Conservation (phyloP, 345 rosid genomes). For the Iberis pinnata region DNA sequence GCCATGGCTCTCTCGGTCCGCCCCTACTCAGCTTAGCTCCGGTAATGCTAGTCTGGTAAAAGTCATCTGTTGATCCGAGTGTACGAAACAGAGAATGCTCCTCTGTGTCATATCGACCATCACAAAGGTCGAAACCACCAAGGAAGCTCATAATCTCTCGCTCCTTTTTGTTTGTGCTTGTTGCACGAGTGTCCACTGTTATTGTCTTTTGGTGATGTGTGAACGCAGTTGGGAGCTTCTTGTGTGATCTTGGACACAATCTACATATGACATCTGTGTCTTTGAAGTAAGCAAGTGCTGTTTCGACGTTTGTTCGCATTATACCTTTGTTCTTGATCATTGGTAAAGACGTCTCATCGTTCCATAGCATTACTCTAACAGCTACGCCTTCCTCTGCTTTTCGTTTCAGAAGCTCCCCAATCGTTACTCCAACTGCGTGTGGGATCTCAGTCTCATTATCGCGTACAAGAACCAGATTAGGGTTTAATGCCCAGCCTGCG, state of each 20-base stretch:
- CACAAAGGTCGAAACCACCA: slow-evolving; percentile 79
- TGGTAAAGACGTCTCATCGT: slow-evolving; percentile 72
- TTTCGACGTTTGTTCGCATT: slow-evolving; percentile 66
- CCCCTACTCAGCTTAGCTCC: slow-evolving; percentile 71
- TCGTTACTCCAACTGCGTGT: slow-evolving; percentile 54
- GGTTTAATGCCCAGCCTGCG: slow-evolving; percentile 88
- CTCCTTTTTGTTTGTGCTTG: slow-evolving; percentile 25
- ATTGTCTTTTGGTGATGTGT: slow-evolving; percentile 88
- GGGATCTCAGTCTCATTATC: slow-evolving; percentile 57
- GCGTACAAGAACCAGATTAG: slow-evolving; percentile 64
- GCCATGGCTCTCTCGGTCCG: slow-evolving; percentile 96
- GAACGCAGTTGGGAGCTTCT: slow-evolving; percentile 64
- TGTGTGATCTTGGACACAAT: slow-evolving; percentile 60
- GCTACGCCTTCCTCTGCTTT: slow-evolving; percentile 87
- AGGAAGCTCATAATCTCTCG: slow-evolving; percentile 74
- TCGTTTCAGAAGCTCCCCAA: slow-evolving; percentile 60
- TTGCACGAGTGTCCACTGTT: slow-evolving; percentile 44
- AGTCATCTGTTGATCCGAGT: slow-evolving; percentile 44
- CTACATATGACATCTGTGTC: slow-evolving; percentile 58
- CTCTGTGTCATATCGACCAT: slow-evolving; percentile 75
- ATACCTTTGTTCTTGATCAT: slow-evolving; percentile 73
- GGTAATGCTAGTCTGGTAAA: slow-evolving; percentile 59
- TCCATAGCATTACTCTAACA: slow-evolving; percentile 83
- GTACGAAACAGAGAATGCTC: slow-evolving; percentile 71
- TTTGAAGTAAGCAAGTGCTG: slow-evolving; percentile 55